These are phyloP conservation scores for Tetracladium marchalianum DNA, from an alignment of 495 filamentous ascomycete genomes.

Conservation along the genomic window DNA sequence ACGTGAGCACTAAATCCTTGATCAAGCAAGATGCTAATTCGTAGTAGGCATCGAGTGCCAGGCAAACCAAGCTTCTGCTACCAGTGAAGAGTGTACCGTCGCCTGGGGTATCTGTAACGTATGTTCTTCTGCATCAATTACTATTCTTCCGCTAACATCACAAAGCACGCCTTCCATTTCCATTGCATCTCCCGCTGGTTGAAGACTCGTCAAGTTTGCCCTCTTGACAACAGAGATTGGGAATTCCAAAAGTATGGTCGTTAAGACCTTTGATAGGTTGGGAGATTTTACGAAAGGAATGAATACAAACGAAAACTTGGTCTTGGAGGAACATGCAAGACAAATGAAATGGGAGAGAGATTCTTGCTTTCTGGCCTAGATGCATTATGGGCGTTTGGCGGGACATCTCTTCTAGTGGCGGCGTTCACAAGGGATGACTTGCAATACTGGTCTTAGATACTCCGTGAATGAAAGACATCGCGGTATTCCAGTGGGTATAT, in stretches of 20 bases:
- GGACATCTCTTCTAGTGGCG: not conserved
- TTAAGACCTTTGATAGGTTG: conserved; percentile 19
- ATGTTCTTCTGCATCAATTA: conserved; percentile 23
- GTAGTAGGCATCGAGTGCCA: conserved; percentile 88
- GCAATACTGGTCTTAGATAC: not conserved
- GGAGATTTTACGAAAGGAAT: too few relatives aligned
- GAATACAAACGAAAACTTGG: too few relatives aligned
- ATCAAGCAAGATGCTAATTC: conserved; percentile 9
- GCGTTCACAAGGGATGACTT: conserved; percentile 14
- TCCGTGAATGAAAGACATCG: not conserved
- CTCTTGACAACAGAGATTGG: conserved; percentile 97
- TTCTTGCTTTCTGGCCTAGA: not conserved
- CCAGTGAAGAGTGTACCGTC: conserved; percentile 95
- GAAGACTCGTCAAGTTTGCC: conserved; percentile 98
- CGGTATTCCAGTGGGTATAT: not conserved
- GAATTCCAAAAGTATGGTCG: conserved; percentile 98
- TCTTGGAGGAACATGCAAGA: not conserved
- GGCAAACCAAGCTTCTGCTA: conserved; percentile 97
- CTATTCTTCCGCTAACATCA: conserved; percentile 1
- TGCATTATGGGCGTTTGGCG: not conserved
- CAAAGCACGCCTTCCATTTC: conserved; percentile 97
- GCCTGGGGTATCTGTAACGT: conserved; percentile 99
- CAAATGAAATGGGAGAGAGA: not conserved
- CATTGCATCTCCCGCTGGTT: conserved; percentile 99
- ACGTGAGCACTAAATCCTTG: conserved; percentile 22